A percentile compares a stretch with the other conserved stretches of the same genome.
Conservation (phyloP, 2,329 filamentous ascomycete species). For the Sarocladiaceae sp. region DNA sequence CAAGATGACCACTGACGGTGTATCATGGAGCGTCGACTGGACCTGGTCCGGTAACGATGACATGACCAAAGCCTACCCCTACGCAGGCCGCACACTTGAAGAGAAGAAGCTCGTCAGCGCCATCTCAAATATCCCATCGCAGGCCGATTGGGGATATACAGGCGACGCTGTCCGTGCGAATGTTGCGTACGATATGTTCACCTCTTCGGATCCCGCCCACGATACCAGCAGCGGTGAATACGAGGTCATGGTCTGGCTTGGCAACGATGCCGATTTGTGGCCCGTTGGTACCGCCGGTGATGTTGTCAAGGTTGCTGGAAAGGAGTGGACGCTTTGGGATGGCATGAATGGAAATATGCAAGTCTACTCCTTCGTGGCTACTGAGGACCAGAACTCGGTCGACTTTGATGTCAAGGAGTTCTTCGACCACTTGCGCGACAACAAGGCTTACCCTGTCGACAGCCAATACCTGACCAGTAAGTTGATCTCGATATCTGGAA, state of each 20-base stretch:
- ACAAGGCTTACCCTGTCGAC: constrained; percentile 38
- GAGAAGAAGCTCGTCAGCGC: constrained; percentile 21
- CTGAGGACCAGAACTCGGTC: constrained; percentile 41
- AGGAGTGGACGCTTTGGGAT: constrained; percentile 50
- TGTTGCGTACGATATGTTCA: constrained; percentile 57
- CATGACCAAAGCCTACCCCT: constrained; percentile 35
- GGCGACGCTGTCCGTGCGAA: constrained; percentile 38
- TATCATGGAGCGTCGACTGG: constrained; percentile 34
- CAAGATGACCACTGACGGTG: constrained; percentile 20
- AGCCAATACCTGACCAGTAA: constrained; percentile 41
- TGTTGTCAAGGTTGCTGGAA: constrained; percentile 42
- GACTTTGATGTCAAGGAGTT: constrained; percentile 52
- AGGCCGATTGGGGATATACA: constrained; percentile 25
- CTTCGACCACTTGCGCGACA: constrained; percentile 46
- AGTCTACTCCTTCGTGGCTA: constrained; percentile 48
- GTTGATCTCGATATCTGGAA: constrained; percentile 4
- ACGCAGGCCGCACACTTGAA: constrained; percentile 6
- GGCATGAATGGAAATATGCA: constrained; percentile 52
- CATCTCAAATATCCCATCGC: constrained; percentile 24
- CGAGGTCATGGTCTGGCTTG: constrained; percentile 55
- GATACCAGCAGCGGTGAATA: constrained; percentile 34
- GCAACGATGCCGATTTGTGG: not conserved
- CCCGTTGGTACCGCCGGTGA: constrained; percentile 29
- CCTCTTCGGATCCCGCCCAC: constrained; percentile 33
- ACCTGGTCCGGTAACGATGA: constrained; percentile 28